Evolutionary conservation across 768 basidiomycete genomes (phyloP), one percentile per base, ranked within the genome.

Genomic region (Symmetrospora coprosmae): DNA sequence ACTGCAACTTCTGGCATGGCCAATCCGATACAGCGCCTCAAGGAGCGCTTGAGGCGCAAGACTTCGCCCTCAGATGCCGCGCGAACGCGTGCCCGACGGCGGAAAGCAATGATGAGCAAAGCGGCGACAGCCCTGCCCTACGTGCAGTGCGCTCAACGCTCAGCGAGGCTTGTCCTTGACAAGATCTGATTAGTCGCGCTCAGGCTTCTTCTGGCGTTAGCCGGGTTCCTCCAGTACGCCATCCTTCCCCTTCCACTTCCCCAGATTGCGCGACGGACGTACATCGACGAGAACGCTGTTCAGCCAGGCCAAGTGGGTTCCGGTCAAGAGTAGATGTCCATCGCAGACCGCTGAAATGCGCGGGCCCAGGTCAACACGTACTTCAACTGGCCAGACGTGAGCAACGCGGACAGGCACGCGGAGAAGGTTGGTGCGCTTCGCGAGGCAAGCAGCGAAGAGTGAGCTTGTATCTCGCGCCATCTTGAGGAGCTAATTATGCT

Each of bases 251-350:
- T 94, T 51, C 91, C 91, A 2, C 76, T 78, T 13, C 75, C 81
- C 4, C 74, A 74, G 0, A 76, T 91, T 4, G 82, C 81, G 17
- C 78, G 81, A 64, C 71, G 74, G 8, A 86, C 82, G 8, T 92
- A 88, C 70, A 84, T 92, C 49, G 89, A 92, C 71, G 94, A 99
- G 74, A 94, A 97, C 71, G 92, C 94, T 1, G 73, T 99, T 19
- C 87, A 91, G 68, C 91, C 94, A 9, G 83, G 80, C 4, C 89
- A 92, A 76, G 91, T 91, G 66, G 48, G 71, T 69, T 13, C 2
- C n/a, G n/a, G n/a, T n/a, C 7, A 28, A 51, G 66, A 59, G 9
- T 1, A 13, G 9, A 33, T 19, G 4, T n/a, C 47, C 1, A 19
- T 23, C 7, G 25, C 31, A 43, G 45, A 31, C 23, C 4, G 21